Evolutionary conservation across 2,329 filamentous ascomycete genomes (phyloP).

Genomic region (Fusarium ramigenum): DNA sequence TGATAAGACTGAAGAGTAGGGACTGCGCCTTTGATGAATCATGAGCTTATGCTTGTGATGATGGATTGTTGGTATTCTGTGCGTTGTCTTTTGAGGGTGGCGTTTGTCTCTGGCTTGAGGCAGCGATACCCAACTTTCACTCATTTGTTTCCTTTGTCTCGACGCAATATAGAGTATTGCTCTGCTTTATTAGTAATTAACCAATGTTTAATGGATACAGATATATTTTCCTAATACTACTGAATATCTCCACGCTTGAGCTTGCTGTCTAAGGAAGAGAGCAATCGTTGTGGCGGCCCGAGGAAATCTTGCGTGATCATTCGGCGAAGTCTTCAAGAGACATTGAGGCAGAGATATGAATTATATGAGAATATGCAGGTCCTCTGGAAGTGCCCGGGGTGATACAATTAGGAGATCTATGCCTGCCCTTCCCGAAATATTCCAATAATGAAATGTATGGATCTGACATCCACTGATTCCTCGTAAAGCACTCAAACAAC

Average conservation of each 20-base stretch:
- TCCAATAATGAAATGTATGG: too few relatives aligned
- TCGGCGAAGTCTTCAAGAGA: not conserved
- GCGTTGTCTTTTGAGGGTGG: not conserved
- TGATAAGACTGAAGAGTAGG: not conserved
- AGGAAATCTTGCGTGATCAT: not conserved
- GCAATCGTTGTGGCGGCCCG: not conserved
- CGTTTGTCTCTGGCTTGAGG: not conserved
- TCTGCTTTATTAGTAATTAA: rapidly evolving
- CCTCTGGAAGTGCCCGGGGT: not conserved
- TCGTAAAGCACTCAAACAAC: too few relatives aligned
- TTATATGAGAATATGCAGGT: not conserved
- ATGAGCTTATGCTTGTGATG: not conserved
- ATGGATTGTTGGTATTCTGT: not conserved
- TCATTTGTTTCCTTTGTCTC: not conserved
- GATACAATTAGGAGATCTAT: too few relatives aligned
- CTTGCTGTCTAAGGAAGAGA: too few relatives aligned
- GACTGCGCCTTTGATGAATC: not conserved
- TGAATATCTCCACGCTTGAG: rapidly evolving
- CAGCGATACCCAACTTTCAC: not conserved
- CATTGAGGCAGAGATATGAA: not conserved
- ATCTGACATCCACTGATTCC: too few relatives aligned
- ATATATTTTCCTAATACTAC: rapidly evolving
- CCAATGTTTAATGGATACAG: not conserved
- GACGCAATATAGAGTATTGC: not conserved
- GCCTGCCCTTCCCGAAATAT: too few relatives aligned